Percentiles rank a stretch among this genome's conserved stretches.
Evolutionary conservation across 352 stramenopile species (phyloP).

Genomic region (Phytophthora ramorum): DNA sequence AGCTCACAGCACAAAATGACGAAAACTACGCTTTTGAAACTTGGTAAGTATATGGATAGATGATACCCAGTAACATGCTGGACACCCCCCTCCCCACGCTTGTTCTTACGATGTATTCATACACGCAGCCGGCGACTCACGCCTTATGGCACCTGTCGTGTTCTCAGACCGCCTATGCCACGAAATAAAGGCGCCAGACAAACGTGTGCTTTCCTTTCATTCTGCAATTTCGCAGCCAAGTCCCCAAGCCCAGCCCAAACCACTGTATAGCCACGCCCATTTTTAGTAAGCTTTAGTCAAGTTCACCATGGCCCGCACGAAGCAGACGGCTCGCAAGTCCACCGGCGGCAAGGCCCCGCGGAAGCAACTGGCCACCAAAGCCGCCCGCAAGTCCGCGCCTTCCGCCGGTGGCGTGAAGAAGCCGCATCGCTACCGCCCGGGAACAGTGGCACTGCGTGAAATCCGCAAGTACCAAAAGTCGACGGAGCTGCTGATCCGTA

Average conservation of each 20-base stretch:
- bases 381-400: constrained; percentile 88
- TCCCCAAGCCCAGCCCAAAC: too few relatives aligned
- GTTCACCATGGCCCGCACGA: constrained; percentile 89
- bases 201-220: background rate
- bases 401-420: constrained; percentile 91
- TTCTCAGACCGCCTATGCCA: too few relatives aligned
- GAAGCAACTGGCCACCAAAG: constrained; percentile 93
- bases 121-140: too few relatives aligned
- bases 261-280: too few relatives aligned
- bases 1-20: too few relatives aligned
- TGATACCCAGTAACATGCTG: too few relatives aligned
- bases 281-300: background rate
- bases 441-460: constrained; percentile 89
- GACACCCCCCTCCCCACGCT: too few relatives aligned
- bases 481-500: constrained; percentile 94
- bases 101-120: too few relatives aligned
- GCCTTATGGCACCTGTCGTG: too few relatives aligned
- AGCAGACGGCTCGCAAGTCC: constrained; percentile 96
- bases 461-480: constrained; percentile 95
- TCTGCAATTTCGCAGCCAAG: background rate
- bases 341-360: constrained; percentile 92
- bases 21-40: too few relatives aligned
- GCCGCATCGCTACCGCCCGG: constrained; percentile 64
- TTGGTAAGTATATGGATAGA: too few relatives aligned
- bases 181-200: too few relatives aligned